phyloP scores from a whole-genome alignment of 768 basidiomycete species.

The Flagelloscypha sp. region DNA sequence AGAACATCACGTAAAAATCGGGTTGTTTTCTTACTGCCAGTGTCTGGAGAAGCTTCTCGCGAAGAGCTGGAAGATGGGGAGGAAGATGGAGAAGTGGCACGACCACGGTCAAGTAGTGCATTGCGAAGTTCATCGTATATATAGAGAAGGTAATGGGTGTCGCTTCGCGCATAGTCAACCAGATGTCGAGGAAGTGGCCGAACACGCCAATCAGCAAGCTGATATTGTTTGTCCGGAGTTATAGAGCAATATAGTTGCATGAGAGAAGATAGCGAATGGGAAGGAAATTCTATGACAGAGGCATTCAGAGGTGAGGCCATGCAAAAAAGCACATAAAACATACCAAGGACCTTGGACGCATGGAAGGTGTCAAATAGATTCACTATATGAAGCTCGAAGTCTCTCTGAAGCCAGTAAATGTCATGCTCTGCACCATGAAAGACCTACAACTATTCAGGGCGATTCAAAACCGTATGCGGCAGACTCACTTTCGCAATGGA shows the following conservation, averaged over 20 bases:
- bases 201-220: constrained; percentile 96
- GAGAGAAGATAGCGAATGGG: constrained; percentile 76
- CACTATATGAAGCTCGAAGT: constrained; percentile 90
- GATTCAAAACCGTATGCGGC: neutral
- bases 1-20: constrained; percentile 65
- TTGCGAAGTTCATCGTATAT: constrained; percentile 89
- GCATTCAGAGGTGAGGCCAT: neutral
- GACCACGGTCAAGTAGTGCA: constrained; percentile 72
- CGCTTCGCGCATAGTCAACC: constrained; percentile 87
- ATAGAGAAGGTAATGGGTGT: constrained; percentile 91
- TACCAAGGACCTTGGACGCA: constrained; percentile 80
- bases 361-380: constrained; percentile 97
- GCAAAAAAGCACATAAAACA: constrained; percentile 3
- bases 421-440: constrained; percentile 95
- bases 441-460: constrained; percentile 38
- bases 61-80: constrained; percentile 15
- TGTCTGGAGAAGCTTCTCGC: constrained; percentile 21
- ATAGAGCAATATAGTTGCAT: constrained; percentile 88
- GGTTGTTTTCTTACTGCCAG: no score
- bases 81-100: constrained; percentile 23
- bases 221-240: constrained; percentile 89
- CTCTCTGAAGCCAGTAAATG: constrained; percentile 92
- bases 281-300: constrained; percentile 55
- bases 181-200: constrained; percentile 83
- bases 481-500: constrained; percentile 68